A percentile compares a stretch with the other conserved stretches of the same genome.
Evolutionary conservation across 129 eudicot genomes (phyloP).

Genomic region (Flaveria trinervia): DNA sequence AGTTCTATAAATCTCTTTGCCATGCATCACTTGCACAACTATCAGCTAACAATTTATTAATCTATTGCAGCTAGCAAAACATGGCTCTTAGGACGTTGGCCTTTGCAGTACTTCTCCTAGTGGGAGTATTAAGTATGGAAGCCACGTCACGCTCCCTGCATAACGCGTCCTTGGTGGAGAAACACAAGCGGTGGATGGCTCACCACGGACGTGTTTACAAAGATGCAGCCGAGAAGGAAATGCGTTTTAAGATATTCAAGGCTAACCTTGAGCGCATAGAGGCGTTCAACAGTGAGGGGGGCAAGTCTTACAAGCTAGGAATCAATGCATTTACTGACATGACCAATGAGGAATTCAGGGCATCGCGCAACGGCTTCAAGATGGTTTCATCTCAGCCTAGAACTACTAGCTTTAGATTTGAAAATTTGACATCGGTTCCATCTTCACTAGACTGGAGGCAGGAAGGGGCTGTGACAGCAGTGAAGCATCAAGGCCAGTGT

Average conservation of each 20-base stretch:
- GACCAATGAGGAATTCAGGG: constrained; percentile 29
- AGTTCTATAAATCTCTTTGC: too few species aligned
- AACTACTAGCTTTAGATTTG: constrained; percentile 17
- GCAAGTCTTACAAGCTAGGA: constrained; percentile 24
- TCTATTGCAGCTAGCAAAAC: too few species aligned
- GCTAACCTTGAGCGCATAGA: constrained; percentile 28
- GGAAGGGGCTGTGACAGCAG: constrained; percentile 28
- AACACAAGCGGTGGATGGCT: constrained; percentile 16
- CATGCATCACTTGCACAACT: too few species aligned
- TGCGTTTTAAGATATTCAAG: constrained; percentile 27
- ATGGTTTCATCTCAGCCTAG: not conserved
- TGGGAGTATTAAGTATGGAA: too few species aligned
- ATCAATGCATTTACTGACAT: constrained; percentile 31
- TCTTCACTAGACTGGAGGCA: constrained; percentile 32
- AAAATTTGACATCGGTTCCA: not conserved
- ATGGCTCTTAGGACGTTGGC: too few species aligned
- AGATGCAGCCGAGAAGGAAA: constrained; percentile 24
- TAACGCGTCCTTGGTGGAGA: too few species aligned
- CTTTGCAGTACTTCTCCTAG: too few species aligned
- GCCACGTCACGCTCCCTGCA: too few species aligned
- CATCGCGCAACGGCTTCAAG: constrained; percentile 26
- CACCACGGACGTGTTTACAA: constrained; percentile 31
- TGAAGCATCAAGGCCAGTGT: constrained; percentile 32
- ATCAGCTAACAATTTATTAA: too few species aligned
- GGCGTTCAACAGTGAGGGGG: constrained; percentile 10